Evolutionary conservation across 163 green algal genomes (phyloP).

Genomic region (Scenedesmus sp.): DNA sequence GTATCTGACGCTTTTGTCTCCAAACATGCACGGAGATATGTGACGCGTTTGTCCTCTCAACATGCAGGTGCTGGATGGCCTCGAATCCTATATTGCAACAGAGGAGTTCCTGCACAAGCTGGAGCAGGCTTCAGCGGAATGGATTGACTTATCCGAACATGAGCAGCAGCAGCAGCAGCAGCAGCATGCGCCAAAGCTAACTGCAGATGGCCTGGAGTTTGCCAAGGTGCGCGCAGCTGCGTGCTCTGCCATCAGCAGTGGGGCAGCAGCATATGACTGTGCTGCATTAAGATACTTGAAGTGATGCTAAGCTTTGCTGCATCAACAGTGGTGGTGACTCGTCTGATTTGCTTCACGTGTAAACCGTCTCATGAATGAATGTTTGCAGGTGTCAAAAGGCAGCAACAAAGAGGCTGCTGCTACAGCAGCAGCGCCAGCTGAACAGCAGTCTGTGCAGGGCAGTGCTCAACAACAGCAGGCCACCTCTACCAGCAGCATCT

Average conservation of each 20-base stretch:
- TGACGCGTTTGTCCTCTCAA: background rate
- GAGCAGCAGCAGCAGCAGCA: constrained; percentile 25
- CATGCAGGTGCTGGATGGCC: constrained; percentile 47
- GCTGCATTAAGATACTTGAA: background rate
- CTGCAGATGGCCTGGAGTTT: background rate
- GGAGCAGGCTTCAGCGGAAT: constrained; percentile 35
- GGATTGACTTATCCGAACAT: constrained; percentile 46
- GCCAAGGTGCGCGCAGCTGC: background rate
- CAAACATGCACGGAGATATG: background rate
- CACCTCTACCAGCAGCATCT: background rate
- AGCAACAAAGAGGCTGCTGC: background rate
- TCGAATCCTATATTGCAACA: constrained; percentile 43
- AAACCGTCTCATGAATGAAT: no score
- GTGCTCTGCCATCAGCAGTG: background rate
- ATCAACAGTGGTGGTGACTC: background rate
- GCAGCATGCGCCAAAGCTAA: background rate
- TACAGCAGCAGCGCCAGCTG: background rate
- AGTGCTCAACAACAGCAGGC: background rate
- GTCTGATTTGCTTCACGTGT: no score
- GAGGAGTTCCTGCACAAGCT: constrained; percentile 54
- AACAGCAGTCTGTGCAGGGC: background rate
- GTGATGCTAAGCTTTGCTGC: background rate
- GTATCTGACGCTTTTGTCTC: background rate
- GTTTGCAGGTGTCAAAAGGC: background rate
- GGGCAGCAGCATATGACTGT: background rate